phyloP scores from a whole-genome alignment of 164 flowering plant genomes.

The Magnolia sinica region DNA sequence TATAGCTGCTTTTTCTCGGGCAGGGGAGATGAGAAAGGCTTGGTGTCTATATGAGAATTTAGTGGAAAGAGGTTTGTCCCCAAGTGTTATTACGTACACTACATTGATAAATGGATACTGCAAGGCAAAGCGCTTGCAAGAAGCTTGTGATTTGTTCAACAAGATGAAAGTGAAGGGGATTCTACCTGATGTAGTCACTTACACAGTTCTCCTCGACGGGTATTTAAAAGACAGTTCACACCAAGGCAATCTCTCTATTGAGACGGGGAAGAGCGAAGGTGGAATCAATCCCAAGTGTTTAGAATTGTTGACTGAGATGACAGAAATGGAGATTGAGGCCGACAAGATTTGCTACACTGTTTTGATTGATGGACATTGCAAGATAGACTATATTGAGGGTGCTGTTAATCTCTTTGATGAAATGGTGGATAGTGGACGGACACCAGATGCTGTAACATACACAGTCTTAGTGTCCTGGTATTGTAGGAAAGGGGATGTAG shows the following conservation, averaged over 20 bases:
- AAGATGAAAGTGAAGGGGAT: constrained; percentile 64
- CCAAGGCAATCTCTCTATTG: background rate
- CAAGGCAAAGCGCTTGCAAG: constrained; percentile 36
- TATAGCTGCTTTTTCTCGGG: constrained; percentile 47
- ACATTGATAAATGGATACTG: constrained; percentile 67
- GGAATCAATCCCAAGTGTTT: constrained; percentile 17
- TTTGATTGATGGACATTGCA: constrained; percentile 52
- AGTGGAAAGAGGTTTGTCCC: constrained; percentile 35
- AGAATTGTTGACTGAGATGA: constrained; percentile 40
- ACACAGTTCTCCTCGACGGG: constrained; percentile 67
- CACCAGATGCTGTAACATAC: constrained; percentile 65
- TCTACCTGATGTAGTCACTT: constrained; percentile 60
- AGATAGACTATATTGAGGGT: constrained; percentile 38
- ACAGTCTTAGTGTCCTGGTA: constrained; percentile 54
- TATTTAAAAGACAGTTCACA: constrained; percentile 19
- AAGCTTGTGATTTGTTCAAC: constrained; percentile 51
- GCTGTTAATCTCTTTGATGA: constrained; percentile 50
- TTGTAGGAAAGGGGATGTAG: constrained; percentile 41
- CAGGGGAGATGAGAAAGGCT: constrained; percentile 51
- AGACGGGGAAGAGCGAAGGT: background rate
- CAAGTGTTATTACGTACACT: constrained; percentile 58
- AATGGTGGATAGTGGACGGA: constrained; percentile 54
- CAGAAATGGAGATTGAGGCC: constrained; percentile 36
- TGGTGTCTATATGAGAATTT: constrained; percentile 36
- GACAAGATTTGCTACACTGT: constrained; percentile 65